A percentile compares a stretch with the other conserved stretches of the same genome.
Conservation (phyloP, 805 yeast genomes). For the Sugiyamaella smithiae region DNA sequence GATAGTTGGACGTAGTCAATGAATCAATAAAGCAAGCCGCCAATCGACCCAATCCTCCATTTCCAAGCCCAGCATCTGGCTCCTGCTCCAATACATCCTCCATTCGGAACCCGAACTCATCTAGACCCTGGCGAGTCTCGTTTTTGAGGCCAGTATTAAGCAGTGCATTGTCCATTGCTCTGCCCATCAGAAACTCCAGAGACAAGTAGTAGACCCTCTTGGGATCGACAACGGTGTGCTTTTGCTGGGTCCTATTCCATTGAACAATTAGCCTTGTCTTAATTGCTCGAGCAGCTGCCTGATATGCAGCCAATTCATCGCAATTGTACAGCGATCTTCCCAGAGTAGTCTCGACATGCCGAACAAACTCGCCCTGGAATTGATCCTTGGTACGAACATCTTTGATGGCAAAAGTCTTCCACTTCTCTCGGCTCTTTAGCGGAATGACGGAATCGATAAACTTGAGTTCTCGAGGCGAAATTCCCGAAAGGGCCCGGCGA, state of each 20-base stretch:
- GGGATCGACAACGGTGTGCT: constrained; percentile 76
- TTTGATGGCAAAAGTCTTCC: constrained; percentile 67
- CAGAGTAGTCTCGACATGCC: constrained; percentile 84
- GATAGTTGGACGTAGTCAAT: constrained; percentile 76
- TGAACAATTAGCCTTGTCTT: constrained; percentile 77
- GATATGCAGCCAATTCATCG: constrained; percentile 89
- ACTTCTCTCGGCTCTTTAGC: constrained; percentile 65
- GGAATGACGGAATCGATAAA: constrained; percentile 82
- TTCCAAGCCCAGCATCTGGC: constrained; percentile 93
- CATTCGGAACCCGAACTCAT: constrained; percentile 78
- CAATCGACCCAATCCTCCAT: constrained; percentile 91
- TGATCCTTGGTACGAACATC: constrained; percentile 50
- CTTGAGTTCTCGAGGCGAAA: constrained; percentile 84
- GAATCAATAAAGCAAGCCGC: constrained; percentile 95
- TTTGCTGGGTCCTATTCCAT: constrained; percentile 93
- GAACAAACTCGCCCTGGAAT: constrained; percentile 67
- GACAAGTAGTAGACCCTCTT: constrained; percentile 86
- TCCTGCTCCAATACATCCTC: constrained; percentile 84
- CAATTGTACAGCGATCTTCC: constrained; percentile 93
- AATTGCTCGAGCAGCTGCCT: constrained; percentile 76
- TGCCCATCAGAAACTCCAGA: constrained; percentile 88
- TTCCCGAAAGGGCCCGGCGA: constrained; percentile 77
- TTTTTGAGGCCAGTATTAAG: constrained; percentile 72
- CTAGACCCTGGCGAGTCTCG: constrained; percentile 52
- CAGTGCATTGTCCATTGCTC: constrained; percentile 91